Evolutionary conservation across 352 stramenopile species (phyloP).

Genomic region (Globisporangium nunn): DNA sequence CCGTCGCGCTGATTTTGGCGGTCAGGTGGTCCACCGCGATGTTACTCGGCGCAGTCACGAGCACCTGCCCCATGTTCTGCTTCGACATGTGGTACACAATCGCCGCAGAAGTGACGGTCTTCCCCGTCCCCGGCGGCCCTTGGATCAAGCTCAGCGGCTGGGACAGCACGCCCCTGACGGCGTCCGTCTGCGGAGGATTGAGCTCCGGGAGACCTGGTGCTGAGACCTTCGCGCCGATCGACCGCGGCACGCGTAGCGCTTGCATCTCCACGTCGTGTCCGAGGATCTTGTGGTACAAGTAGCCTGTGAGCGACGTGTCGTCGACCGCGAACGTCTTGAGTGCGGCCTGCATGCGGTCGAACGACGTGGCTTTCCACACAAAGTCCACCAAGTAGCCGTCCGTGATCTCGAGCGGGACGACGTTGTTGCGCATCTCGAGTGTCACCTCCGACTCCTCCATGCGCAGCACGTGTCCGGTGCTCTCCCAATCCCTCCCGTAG

Average conservation of each 20-base stretch:
- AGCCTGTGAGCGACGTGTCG: conserved; percentile 96
- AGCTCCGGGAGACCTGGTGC: conserved; percentile 95
- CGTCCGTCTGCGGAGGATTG: conserved; percentile 96
- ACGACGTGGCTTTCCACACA: conserved; percentile 99
- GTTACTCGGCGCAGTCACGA: conserved; percentile 98
- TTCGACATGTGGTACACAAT: conserved; percentile 99
- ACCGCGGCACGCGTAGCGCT: conserved; percentile 72
- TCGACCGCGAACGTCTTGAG: conserved; percentile 99
- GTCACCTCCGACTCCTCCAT: conserved; percentile 83
- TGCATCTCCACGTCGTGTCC: conserved; percentile 96
- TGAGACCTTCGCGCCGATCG: conserved; percentile 61
- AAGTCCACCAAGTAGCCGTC: conserved; percentile 97
- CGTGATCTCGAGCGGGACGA: conserved; percentile 88
- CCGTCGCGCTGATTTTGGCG: conserved; percentile 97
- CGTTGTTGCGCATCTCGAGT: conserved; percentile 79
- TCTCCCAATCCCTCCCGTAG: conserved; percentile 90
- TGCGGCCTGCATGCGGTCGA: conserved; percentile 98
- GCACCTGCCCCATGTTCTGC: conserved; percentile 97
- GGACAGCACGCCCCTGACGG: conserved; percentile 94
- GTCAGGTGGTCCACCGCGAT: conserved; percentile 97
- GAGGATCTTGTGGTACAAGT: conserved; percentile 99
- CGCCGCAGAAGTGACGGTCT: conserved; percentile 96
- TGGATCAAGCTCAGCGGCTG: conserved; percentile 98
- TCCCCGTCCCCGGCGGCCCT: conserved; percentile 95
- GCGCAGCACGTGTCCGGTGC: conserved; percentile 90